Conservation (phyloP, 768 basidiomycete genomes). For the Hypholoma sublateritium region DNA sequence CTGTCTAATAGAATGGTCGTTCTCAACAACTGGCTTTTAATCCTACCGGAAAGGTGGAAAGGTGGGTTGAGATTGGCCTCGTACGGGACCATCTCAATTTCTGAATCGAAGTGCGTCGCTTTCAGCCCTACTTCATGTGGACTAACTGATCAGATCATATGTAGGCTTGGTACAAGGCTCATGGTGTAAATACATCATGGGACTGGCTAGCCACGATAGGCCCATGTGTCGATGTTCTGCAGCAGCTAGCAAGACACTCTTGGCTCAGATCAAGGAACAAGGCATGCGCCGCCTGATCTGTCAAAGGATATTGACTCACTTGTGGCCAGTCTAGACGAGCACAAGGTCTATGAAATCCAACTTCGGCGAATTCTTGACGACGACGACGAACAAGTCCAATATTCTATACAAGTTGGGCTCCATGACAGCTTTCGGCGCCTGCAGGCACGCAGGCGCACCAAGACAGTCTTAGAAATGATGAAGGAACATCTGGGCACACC, state of each 20-base stretch:
- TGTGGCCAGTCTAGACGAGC: constrained; percentile 19
- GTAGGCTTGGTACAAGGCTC: constrained; percentile 25
- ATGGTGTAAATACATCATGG: constrained; percentile 33
- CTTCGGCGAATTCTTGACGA: constrained; percentile 14
- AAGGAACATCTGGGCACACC: neutral
- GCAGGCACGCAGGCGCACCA: constrained; percentile 8
- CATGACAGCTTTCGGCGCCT: constrained; percentile 14
- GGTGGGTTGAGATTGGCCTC: constrained; percentile 28
- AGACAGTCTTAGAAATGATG: neutral
- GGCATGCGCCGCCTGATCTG: constrained; percentile 27
- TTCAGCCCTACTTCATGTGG: neutral
- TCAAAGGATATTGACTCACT: constrained; percentile 26
- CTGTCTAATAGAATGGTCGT: constrained; percentile 17
- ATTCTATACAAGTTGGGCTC: constrained; percentile 19
- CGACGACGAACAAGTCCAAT: constrained; percentile 8
- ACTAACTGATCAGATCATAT: neutral
- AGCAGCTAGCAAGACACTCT: constrained; percentile 21
- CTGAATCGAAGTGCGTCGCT: constrained; percentile 28
- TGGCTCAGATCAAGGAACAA: constrained; percentile 29
- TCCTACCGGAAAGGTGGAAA: constrained; percentile 24
- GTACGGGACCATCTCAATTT: constrained; percentile 35
- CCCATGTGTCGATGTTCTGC: constrained; percentile 25
- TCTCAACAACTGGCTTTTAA: constrained; percentile 33
- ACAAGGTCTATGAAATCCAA: constrained; percentile 17
- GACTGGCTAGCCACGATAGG: constrained; percentile 31